Evolutionary conservation across 208 protist species (phyloP).

Genomic region (Trichomonas vaginalis): DNA sequence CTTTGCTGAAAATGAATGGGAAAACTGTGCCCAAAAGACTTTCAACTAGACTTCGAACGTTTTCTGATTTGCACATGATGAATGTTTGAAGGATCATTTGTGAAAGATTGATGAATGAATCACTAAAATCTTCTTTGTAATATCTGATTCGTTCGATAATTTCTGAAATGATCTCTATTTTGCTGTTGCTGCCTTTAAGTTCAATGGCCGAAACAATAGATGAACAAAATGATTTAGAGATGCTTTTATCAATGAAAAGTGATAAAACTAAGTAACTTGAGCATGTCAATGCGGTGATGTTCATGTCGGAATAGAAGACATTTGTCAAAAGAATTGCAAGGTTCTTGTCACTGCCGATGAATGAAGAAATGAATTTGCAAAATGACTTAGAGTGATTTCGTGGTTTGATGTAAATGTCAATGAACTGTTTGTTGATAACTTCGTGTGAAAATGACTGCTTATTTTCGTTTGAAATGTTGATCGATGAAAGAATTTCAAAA

Average conservation of each 20-base stretch:
- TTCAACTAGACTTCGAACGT: neutral
- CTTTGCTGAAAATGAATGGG: neutral
- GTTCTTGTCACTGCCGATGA: neutral
- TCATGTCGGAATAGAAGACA: neutral
- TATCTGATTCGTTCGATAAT: neutral
- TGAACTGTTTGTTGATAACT: neutral
- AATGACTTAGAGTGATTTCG: neutral
- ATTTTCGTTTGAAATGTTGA: neutral
- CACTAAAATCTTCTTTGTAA: neutral
- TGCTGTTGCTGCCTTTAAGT: neutral
- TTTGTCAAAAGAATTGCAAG: neutral
- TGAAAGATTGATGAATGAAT: neutral
- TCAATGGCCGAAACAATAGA: neutral
- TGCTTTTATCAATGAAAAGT: neutral
- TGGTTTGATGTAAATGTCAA: neutral
- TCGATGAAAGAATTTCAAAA: neutral
- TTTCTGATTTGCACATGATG: neutral
- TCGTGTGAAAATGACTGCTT: neutral
- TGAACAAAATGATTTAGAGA: neutral
- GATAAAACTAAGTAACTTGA: neutral
- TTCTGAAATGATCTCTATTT: neutral
- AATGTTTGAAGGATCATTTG: neutral
- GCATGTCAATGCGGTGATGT: neutral
- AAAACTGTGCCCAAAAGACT: neutral
- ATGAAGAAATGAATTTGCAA: neutral